Percentiles rank a stretch among this genome's conserved stretches.
Evolutionary conservation across 352 stramenopile genomes (phyloP).

Genomic region (Globisporangium spiculum): DNA sequence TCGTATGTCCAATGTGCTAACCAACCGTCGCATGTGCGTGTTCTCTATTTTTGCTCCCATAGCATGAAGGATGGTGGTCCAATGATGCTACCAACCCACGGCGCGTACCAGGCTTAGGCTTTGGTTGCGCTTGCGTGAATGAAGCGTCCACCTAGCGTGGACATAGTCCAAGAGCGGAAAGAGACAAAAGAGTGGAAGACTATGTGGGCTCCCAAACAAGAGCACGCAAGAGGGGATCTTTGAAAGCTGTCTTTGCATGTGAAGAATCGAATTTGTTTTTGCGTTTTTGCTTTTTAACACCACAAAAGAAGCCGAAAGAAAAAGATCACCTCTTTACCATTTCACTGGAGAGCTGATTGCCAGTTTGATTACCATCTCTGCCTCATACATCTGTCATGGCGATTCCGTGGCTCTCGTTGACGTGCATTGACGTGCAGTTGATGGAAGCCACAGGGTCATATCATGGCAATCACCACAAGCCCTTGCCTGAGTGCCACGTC

Average conservation of each 20-base stretch:
- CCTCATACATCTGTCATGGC: not conserved
- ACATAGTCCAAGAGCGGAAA: not conserved
- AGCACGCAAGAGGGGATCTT: not conserved
- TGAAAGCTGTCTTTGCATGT: slow-evolving; percentile 2
- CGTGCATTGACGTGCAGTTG: too few relatives aligned
- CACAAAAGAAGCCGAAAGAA: not conserved
- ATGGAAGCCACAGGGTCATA: not conserved
- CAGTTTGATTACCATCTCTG: not conserved
- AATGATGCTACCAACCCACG: slow-evolving; percentile 89
- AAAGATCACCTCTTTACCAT: not conserved
- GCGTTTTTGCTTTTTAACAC: slow-evolving; percentile 1
- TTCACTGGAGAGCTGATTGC: not conserved
- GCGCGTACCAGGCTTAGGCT: slow-evolving; percentile 73
- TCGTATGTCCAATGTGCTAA: not conserved
- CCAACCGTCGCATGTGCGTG: not conserved
- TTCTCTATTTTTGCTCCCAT: not conserved
- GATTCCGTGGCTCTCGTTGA: not conserved
- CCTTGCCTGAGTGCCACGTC: too few relatives aligned
- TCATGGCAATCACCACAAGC: not conserved
- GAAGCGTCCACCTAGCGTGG: not conserved
- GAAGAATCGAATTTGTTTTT: slow-evolving; percentile 3
- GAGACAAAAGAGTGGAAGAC: not conserved
- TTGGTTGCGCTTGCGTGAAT: slow-evolving; percentile 5
- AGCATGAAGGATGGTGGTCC: slow-evolving; percentile 87
- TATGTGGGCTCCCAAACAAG: not conserved